Percentiles rank a stretch among this genome's conserved stretches.
Evolutionary conservation across 768 basidiomycete genomes (phyloP).

Genomic region (Austroboletus eburneus): DNA sequence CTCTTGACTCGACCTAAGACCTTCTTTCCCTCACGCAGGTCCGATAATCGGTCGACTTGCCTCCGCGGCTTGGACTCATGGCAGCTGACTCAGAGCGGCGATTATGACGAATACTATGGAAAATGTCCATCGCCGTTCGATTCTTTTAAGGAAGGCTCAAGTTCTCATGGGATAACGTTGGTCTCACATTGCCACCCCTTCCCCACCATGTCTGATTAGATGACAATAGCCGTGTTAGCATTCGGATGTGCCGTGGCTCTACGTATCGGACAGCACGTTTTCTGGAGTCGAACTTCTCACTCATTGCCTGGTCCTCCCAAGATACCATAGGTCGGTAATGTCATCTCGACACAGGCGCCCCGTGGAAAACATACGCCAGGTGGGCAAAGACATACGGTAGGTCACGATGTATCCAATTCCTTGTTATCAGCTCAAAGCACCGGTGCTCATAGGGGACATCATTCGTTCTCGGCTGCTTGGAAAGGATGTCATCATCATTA

Average conservation of each 20-base stretch:
- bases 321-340: conserved; percentile 1
- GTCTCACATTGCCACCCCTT: too few species aligned
- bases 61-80: too few species aligned
- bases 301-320: background rate
- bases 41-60: too few species aligned
- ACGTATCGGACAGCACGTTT: background rate
- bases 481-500: conserved; percentile 7
- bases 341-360: background rate
- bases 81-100: too few species aligned
- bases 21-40: too few species aligned
- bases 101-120: too few species aligned
- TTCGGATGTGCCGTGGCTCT: background rate
- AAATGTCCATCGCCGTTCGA: too few species aligned
- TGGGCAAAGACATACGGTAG: conserved; percentile 8
- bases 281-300: background rate
- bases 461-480: conserved; percentile 1
- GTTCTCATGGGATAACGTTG: too few species aligned
- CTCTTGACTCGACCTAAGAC: too few species aligned
- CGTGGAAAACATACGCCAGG: background rate
- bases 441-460: conserved; percentile 1
- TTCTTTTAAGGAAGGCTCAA: too few species aligned
- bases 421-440: background rate
- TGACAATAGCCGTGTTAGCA: background rate
- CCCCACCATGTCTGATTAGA: background rate
- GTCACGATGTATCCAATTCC: background rate